Evolutionary conservation across 495 filamentous ascomycete species (phyloP), one percentile per base, ranked within the genome.

Genomic region (Aspergillus sclerotioniger): DNA sequence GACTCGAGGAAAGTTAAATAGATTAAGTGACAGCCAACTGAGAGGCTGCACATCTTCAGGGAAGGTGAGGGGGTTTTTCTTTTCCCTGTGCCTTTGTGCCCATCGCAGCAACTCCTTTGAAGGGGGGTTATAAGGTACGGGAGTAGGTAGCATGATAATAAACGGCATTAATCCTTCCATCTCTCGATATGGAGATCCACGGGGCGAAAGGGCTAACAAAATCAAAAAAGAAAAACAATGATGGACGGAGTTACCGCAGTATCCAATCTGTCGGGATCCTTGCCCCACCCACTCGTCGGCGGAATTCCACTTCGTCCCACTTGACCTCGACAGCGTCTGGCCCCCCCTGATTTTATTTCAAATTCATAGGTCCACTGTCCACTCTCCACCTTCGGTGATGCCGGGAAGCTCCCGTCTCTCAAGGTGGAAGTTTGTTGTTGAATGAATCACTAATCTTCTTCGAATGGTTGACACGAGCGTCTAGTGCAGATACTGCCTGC

Each of bases 201-300:
- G 25, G 37, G 9, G 33, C 33, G 33, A 3, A 37, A 15, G 33
- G 13, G 33, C 9, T 2, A 41, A 41, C 15, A 41, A n/a, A 41
- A 41, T 15, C 10, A 20, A 31, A 37, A 53, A 43, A 41, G 39
- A 56, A 56, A 54, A 44, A 43, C 44, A 61, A 56, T 51, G 49
- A 52, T 51, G 54, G 55, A 64, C 29, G 33, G 51, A 61, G 51
- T 54, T 60, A 44, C 62, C 52, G 60, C 64, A 50, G 57, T 54
- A 63, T 58, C 64, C 64, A 67, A 61, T 57, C 61, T 64, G 59
- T 57, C 64, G 64, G 25, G 64, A 60, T 60, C 56, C 43, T 51
- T 20, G 61, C 46, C 61, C 61, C 61, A 67, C 64, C 37, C 37
- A 31, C 51, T 48, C 48, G 17, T 43, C 16, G 43, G 35, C 53